Evolutionary conservation across 1,139 yeast genomes (phyloP).

Genomic region (Magnusiomyces suaveolens): DNA sequence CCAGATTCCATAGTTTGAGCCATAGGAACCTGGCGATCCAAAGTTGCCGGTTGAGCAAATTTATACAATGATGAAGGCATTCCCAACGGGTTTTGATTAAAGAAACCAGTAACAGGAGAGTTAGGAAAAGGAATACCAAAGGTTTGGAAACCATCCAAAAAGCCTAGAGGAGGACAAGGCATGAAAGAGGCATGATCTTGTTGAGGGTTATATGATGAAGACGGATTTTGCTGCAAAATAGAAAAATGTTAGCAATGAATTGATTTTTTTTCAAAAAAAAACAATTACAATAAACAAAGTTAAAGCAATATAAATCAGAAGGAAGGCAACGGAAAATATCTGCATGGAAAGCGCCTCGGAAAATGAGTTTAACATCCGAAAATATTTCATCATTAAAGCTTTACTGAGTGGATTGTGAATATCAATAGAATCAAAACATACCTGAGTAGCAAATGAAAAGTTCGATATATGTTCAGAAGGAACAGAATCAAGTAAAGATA

Average conservation of each 20-base stretch:
- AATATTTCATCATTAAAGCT: constrained; percentile 13
- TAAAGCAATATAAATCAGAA: constrained; percentile 8
- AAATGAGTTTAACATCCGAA: constrained; percentile 14
- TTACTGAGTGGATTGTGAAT: neutral
- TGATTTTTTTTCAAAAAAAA: neutral
- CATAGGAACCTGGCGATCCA: constrained; percentile 28
- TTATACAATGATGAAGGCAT: neutral
- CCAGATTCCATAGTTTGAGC: constrained; percentile 32
- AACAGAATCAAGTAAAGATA: constrained; percentile 60
- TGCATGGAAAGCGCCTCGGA: constrained; percentile 13
- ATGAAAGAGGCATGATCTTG: constrained; percentile 4
- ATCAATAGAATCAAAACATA: neutral
- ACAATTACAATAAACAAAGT: neutral
- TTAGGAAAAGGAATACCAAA: neutral
- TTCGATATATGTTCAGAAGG: neutral
- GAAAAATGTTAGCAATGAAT: constrained; percentile 1
- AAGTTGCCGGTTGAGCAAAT: constrained; percentile 11
- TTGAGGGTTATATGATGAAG: neutral
- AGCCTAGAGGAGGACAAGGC: constrained; percentile 4
- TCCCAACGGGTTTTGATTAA: neutral
- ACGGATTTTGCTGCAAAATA: neutral
- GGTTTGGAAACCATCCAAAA: neutral
- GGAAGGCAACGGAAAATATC: constrained; percentile 16
- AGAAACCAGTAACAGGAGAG: constrained; percentile 3
- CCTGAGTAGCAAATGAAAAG: neutral